These are phyloP conservation scores for Cercis canadensis DNA, from an alignment of 306 rosid genomes.

Conservation along the genomic window DNA sequence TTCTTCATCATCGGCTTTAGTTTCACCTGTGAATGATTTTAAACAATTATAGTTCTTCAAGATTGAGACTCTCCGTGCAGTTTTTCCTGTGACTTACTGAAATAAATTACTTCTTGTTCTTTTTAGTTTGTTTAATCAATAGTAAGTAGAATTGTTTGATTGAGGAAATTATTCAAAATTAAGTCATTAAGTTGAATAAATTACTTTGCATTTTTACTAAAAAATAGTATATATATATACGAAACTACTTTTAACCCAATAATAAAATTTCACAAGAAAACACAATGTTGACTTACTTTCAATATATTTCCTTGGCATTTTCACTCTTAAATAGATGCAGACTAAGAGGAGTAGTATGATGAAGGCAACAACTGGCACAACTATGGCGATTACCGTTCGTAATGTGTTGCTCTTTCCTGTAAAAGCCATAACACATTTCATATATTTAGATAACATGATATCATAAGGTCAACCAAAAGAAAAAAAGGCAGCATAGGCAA, in stretches of 20 bases:
- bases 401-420: slow-evolving; percentile 37
- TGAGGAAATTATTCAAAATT: no score
- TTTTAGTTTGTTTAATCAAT: no score
- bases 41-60: no score
- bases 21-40: slow-evolving; percentile 9
- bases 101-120: no score
- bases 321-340: slow-evolving; percentile 37
- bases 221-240: no score
- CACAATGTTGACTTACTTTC: slow-evolving; percentile 31
- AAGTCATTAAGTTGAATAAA: no score
- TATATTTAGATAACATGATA: background rate
- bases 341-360: slow-evolving; percentile 30
- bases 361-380: slow-evolving; percentile 35
- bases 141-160: no score
- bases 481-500: background rate
- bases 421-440: background rate
- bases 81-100: no score
- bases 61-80: no score
- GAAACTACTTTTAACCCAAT: background rate
- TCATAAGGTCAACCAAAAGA: background rate
- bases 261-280: background rate
- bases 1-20: slow-evolving; percentile 14
- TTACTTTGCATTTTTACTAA: no score
- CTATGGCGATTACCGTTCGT: slow-evolving; percentile 4
- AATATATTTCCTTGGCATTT: slow-evolving; percentile 19